Conservation (phyloP, 2,329 filamentous ascomycete species). For the Colletotrichum simmondsii region DNA sequence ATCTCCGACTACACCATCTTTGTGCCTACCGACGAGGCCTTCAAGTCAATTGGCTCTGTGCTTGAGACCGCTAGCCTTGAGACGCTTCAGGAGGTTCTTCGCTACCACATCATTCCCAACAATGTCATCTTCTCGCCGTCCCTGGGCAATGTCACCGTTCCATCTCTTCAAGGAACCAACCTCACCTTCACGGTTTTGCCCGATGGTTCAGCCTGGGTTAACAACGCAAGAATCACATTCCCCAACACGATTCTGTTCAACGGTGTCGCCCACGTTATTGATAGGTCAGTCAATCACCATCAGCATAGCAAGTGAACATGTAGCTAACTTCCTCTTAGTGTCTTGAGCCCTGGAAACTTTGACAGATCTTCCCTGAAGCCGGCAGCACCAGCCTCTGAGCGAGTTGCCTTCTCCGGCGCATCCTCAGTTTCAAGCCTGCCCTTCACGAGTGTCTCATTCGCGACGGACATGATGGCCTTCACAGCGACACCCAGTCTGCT, state of each 20-base stretch:
- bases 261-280: slow-evolving; percentile 46
- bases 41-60: slow-evolving; percentile 59
- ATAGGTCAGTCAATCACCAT: slow-evolving; percentile 37
- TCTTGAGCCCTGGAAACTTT: slow-evolving; percentile 41
- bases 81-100: slow-evolving; percentile 42
- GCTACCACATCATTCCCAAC: slow-evolving; percentile 45
- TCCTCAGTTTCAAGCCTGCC: slow-evolving; percentile 40
- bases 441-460: slow-evolving; percentile 40
- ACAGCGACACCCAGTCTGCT: slow-evolving; percentile 41
- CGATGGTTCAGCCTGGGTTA: slow-evolving; percentile 44
- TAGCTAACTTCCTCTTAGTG: slow-evolving; percentile 25
- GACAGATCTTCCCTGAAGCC: slow-evolving; percentile 39
- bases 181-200: slow-evolving; percentile 43
- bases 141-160: slow-evolving; percentile 41
- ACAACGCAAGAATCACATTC: slow-evolving; percentile 44
- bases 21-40: slow-evolving; percentile 80
- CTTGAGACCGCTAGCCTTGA: slow-evolving; percentile 37
- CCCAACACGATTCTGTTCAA: slow-evolving; percentile 45
- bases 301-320: background rate
- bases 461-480: slow-evolving; percentile 38
- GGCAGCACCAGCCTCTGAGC: slow-evolving; percentile 37
- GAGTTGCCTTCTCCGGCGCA: slow-evolving; percentile 41
- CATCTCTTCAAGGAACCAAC: slow-evolving; percentile 38
- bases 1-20: slow-evolving; percentile 78
- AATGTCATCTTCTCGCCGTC: slow-evolving; percentile 43